Base-by-base conservation (phyloP, 2,329 filamentous ascomycete species). In the Capronia coronata region DNA sequence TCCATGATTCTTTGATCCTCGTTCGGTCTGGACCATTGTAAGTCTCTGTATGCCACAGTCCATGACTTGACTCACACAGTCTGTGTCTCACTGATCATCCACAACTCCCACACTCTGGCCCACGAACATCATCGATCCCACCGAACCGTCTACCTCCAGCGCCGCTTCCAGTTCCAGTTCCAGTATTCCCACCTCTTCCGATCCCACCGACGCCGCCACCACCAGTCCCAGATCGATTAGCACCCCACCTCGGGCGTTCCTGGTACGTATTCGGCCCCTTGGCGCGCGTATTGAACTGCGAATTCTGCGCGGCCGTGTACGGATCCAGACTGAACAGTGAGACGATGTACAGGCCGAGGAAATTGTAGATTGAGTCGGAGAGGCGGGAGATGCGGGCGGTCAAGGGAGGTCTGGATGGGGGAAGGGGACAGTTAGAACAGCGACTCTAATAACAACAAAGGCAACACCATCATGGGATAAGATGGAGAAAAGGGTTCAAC, bases 281-380 rank as follows among this genome's bases (percentile, higher is more conserved):
- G 11, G 34, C 66, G 43, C 62, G 54, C 21, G 69, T 58, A 45
- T 75, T 75, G 60, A 75, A 76, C 22, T 66, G 61, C 1, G 71
- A 74, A 25, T 64, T 64, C 53, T 71, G 61, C 2, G 73, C 73
- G 6, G 73, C 67, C 11, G 62, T 59, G 52, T 73, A 72, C 1
- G 72, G 65, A 52, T 75, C 71, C 27, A 75, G 57, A 45, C 72
- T 68, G 52, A 75, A 73, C 8, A 76, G 63, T 35, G 69, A 72
- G 35, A 71, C 70, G 22, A 75, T 57, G 51, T 76, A 76, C 19
- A 76, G 62, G 4, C 72, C 73, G 3, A 76, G 37, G 56, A 75
- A 74, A 52, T 69, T 60, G 56, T 75, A 75, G 43, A 70, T 49
- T 46, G 61, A 63, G 42, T 72, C 64, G 50, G 70, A 48, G 60